Base-by-base conservation (phyloP, 2,329 filamentous ascomycete genomes). In the Neurospora crassa region DNA sequence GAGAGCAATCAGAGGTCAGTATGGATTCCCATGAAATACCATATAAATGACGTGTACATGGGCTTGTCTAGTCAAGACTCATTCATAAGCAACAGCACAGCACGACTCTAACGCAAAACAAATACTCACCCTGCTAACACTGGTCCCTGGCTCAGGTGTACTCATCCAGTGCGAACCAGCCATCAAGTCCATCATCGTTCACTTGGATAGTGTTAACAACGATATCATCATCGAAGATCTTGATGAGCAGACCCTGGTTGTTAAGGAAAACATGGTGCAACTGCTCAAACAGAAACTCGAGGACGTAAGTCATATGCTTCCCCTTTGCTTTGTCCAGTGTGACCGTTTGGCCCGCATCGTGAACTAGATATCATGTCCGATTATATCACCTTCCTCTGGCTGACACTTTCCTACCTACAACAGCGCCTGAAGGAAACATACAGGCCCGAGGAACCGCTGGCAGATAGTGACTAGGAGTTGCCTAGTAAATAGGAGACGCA, bases 161-260 rank as follows among this genome's bases (percentile, higher is more conserved):
- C 86, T 95, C 74, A 89, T 95, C 80, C 89, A 93, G 80, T 93
- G 91, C 81, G 92, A 95, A 79, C 90, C 92, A n/a, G 92, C 91
- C 67, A 94, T 95, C 85, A 94, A 94, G 81, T 91, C 92, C 74
- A 93, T 94, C 83, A 91, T 95, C 77, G 84, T 92, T 76, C 91
- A 90, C 77, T 92, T 95, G 75, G 90, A 95, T 80, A 87, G 84
- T 76, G 84, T 88, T 71, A 85, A 86, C 75, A 89, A 94, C 80
- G 89, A 90, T 74, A 92, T 89, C 79, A 92, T 95, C 78, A 91
- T 94, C 73, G 91, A 94, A 76, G 91, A 94, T 74, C 86, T 94
- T 1, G 92, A 94, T 80, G 92, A 94, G 72, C 87, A 91, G 78
- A 90, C 91, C 71, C 84, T 93, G 1, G 84, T 95, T 3, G 87